Percentiles rank a stretch among this genome's conserved stretches.
Conservation (phyloP, 306 rosid species). For the Cicer arietinum region DNA sequence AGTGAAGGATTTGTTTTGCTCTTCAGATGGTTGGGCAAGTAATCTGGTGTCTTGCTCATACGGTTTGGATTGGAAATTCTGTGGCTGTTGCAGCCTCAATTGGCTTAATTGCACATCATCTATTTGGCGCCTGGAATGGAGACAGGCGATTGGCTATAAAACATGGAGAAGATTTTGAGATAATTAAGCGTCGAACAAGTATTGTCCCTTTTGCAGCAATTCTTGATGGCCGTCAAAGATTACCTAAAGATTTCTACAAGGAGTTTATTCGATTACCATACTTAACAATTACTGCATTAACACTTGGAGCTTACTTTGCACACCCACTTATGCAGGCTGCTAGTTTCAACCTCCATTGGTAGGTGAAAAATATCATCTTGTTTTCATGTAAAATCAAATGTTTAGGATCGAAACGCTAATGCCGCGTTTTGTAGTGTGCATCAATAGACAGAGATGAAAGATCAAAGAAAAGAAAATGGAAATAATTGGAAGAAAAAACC, state of each 20-base stretch:
- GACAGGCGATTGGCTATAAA: slow-evolving; percentile 75
- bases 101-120: slow-evolving; percentile 87
- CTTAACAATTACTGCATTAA: slow-evolving; percentile 68
- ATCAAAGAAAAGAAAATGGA: slow-evolving; percentile 25
- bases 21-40: slow-evolving; percentile 90
- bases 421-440: not conserved
- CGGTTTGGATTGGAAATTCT: slow-evolving; percentile 88
- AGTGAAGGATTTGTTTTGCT: slow-evolving; percentile 39
- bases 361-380: slow-evolving; percentile 19
- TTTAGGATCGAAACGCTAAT: not conserved
- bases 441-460: slow-evolving; percentile 18
- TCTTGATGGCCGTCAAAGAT: slow-evolving; percentile 83
- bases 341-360: slow-evolving; percentile 88
- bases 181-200: slow-evolving; percentile 72
- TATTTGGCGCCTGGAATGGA: slow-evolving; percentile 95
- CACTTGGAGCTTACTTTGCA: slow-evolving; percentile 83
- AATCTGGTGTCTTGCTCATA: slow-evolving; percentile 93
- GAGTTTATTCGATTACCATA: slow-evolving; percentile 89
- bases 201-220: slow-evolving; percentile 90
- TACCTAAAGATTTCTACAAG: slow-evolving; percentile 83
- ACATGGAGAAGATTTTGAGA: slow-evolving; percentile 71
- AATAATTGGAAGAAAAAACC: slow-evolving; percentile 1
- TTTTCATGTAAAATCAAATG: slow-evolving; percentile 16
- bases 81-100: slow-evolving; percentile 87
- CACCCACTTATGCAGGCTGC: slow-evolving; percentile 90